Evolutionary conservation across 768 basidiomycete genomes (phyloP).

Genomic region (Suillus clintonianus): DNA sequence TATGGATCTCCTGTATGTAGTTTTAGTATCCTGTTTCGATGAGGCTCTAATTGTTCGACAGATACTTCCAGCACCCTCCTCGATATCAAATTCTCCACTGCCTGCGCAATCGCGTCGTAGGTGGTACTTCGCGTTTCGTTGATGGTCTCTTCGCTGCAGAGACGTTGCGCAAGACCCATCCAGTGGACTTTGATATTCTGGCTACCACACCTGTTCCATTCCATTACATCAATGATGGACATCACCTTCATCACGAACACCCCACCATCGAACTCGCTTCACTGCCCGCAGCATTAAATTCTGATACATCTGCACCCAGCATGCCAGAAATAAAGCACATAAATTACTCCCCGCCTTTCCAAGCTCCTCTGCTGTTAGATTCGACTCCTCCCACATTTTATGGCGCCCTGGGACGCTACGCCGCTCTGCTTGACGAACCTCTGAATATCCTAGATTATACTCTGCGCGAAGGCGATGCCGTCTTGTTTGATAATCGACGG

Average conservation of each 20-base stretch:
- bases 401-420: slow-evolving; percentile 62
- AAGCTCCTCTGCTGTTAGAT: slow-evolving; percentile 67
- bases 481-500: slow-evolving; percentile 89
- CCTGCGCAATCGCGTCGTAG: slow-evolving; percentile 78
- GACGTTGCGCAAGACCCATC: slow-evolving; percentile 46
- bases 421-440: slow-evolving; percentile 54
- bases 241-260: slow-evolving; percentile 74
- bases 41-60: slow-evolving; percentile 31
- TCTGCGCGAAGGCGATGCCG: slow-evolving; percentile 80
- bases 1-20: slow-evolving; percentile 85
- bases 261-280: slow-evolving; percentile 68
- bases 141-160: slow-evolving; percentile 73
- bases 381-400: slow-evolving; percentile 59
- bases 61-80: slow-evolving; percentile 91
- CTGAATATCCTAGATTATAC: slow-evolving; percentile 59
- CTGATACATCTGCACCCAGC: slow-evolving; percentile 4
- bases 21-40: neutral
- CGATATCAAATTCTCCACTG: slow-evolving; percentile 93
- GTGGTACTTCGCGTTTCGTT: slow-evolving; percentile 85
- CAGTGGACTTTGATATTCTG: slow-evolving; percentile 60
- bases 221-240: slow-evolving; percentile 89
- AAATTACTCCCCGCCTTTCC: slow-evolving; percentile 96
- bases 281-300: slow-evolving; percentile 14
- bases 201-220: slow-evolving; percentile 70
- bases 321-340: slow-evolving; percentile 55